phyloP scores from a whole-genome alignment of 345 rosid species.

The Psidium guajava region DNA sequence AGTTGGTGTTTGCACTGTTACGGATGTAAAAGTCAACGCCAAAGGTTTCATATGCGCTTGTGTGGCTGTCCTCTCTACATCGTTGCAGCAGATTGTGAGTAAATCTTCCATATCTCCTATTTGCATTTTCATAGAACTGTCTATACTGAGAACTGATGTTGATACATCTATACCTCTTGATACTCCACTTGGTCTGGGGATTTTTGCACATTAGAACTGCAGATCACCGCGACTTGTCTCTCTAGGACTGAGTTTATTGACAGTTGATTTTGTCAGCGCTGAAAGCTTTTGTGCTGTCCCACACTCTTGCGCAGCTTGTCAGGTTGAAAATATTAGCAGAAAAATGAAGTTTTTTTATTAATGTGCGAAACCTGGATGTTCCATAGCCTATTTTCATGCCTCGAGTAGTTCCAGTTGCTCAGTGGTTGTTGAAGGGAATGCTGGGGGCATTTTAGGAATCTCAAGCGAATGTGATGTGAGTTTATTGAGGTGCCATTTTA shows the following conservation, averaged over 20 bases:
- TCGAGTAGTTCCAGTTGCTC: not conserved
- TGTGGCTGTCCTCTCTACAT: constrained; percentile 72
- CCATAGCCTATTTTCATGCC: not conserved
- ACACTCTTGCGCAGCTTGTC: not conserved
- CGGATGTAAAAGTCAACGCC: constrained; percentile 90
- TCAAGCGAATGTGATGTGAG: not conserved
- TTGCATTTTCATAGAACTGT: not conserved
- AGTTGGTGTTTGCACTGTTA: constrained; percentile 90
- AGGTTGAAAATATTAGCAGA: not conserved
- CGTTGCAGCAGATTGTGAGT: constrained; percentile 96
- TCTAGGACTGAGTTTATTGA: not conserved
- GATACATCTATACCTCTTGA: not conserved
- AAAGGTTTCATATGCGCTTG: constrained; percentile 92
- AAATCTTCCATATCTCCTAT: not conserved
- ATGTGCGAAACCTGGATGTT: not conserved
- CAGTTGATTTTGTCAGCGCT: not conserved
- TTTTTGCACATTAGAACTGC: not conserved
- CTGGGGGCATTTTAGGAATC: not conserved
- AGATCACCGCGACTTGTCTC: not conserved
- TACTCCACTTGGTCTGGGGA: not conserved
- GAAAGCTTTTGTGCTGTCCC: not conserved
- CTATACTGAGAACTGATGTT: not conserved
- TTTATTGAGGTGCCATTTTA: not conserved
- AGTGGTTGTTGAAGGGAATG: not conserved
- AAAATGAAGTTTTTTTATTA: not conserved